Evolutionary conservation across 2,329 filamentous ascomycete genomes (phyloP).

Genomic region (Aspergillus brunneoviolaceus): DNA sequence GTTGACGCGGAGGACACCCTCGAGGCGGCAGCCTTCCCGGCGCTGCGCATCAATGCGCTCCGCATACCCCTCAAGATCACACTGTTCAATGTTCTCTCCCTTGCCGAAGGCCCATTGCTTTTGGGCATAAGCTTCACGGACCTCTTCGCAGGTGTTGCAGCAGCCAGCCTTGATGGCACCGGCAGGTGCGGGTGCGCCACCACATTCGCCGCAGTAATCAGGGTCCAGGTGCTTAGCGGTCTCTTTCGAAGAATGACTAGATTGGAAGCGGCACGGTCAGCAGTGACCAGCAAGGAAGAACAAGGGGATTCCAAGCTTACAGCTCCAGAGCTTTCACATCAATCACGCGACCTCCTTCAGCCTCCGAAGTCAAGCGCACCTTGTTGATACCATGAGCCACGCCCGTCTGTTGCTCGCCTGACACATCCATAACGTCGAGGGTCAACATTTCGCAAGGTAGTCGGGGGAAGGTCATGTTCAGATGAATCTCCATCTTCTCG

Average conservation of each 20-base stretch:
- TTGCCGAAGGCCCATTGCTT: constrained; percentile 91
- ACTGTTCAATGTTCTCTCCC: constrained; percentile 92
- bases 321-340: constrained; percentile 68
- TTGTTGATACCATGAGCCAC: constrained; percentile 92
- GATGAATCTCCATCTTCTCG: constrained; percentile 98
- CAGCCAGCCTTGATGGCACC: constrained; percentile 79
- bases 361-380: constrained; percentile 71
- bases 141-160: constrained; percentile 96
- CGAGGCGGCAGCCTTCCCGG: constrained; percentile 89
- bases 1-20: constrained; percentile 90
- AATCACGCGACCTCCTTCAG: constrained; percentile 74
- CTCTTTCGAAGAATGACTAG: constrained; percentile 66
- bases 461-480: constrained; percentile 93
- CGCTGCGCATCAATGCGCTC: constrained; percentile 85
- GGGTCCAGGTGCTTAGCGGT: constrained; percentile 78
- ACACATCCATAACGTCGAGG: constrained; percentile 98
- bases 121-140: constrained; percentile 87
- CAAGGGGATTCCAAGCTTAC: constrained; percentile 45
- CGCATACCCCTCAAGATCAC: constrained; percentile 87
- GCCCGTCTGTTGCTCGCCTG: constrained; percentile 92
- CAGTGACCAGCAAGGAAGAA: background rate
- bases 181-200: constrained; percentile 77
- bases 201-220: constrained; percentile 89
- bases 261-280: background rate
- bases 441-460: constrained; percentile 94